A percentile compares a stretch with the other conserved stretches of the same genome.
phyloP scores from a whole-genome alignment of 371 early-diverging fungal genomes.

The Blastocladiella emersonii region DNA sequence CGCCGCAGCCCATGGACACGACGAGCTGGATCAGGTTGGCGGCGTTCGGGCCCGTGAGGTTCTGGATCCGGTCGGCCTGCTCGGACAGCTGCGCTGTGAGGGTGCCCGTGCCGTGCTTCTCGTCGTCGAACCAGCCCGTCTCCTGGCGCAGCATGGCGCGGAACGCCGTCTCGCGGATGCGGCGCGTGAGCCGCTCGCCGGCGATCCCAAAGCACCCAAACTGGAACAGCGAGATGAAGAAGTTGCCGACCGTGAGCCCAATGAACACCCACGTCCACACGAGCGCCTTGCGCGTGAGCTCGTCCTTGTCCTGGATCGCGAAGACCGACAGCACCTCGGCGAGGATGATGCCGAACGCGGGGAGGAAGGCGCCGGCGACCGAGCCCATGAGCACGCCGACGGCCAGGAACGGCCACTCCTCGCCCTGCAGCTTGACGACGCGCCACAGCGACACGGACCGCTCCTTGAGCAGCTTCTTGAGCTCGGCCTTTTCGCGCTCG shows the following conservation, averaged over 20 bases:
- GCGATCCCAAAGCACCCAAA: slow-evolving; percentile 29
- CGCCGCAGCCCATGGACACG: slow-evolving; percentile 76
- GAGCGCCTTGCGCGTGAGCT: too few species aligned
- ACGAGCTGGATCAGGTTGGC: slow-evolving; percentile 57
- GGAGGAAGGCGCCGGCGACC: slow-evolving; percentile 38
- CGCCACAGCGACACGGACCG: not conserved
- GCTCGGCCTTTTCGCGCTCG: slow-evolving; percentile 1
- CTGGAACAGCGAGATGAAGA: not conserved
- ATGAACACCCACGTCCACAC: slow-evolving; percentile 67
- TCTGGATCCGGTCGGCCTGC: slow-evolving; percentile 51
- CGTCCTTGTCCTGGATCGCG: slow-evolving; percentile 6
- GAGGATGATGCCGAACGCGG: slow-evolving; percentile 20
- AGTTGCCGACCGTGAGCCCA: slow-evolving; percentile 7
- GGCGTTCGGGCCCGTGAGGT: slow-evolving; percentile 62
- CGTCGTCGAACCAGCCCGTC: slow-evolving; percentile 65
- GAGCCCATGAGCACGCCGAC: slow-evolving; percentile 11
- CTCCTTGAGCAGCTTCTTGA: not conserved
- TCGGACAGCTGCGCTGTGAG: slow-evolving; percentile 24
- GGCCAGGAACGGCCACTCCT: slow-evolving; percentile 2
- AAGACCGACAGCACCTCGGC: not conserved
- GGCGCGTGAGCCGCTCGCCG: slow-evolving; percentile 32
- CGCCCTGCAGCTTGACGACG: slow-evolving; percentile 3
- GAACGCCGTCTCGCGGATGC: slow-evolving; percentile 52
- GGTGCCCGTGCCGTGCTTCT: slow-evolving; percentile 32
- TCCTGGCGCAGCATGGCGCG: slow-evolving; percentile 76